Base-by-base conservation (phyloP, 1,284 basidiomycete species). In the Rhodofomes roseus region DNA sequence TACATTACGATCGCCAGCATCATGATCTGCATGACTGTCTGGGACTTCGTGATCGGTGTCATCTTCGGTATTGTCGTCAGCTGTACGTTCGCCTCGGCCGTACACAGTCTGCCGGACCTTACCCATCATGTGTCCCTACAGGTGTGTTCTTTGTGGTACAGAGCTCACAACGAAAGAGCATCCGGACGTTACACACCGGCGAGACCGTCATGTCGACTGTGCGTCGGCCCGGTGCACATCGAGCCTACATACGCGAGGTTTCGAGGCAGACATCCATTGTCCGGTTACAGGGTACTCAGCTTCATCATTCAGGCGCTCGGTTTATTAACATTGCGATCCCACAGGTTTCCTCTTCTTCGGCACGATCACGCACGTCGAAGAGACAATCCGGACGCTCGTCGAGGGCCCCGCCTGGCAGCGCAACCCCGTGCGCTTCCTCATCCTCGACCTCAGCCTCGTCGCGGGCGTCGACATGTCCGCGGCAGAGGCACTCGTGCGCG, bases 141-240 rank as follows among this genome's bases (percentile, higher is more conserved):
- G 92, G 92, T 71, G 84, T 97, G 73, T 98, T 98, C 79, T 98
- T 99, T 70, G 97, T 99, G 23, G 83, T 98, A 2, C 94, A 97
- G 69, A 96, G 92, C 65, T 96, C 94, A 0, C 88, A 89, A 63
- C 74, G 92, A 20, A 76, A 84, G 48, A 93, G 95, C 60, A 95
- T 98, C 60, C 84, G 96, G 18, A 82, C 87, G 0, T 78, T 92
- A 23, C 89, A 92, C 71, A 89, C 85, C 6, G 93, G 93, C 1
- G 85, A 93, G 57, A 84, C 87, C 0, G 86, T 89, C 1, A 87
- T 95, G 73, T 97, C 95, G 7, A 95, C 96, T 1, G 96, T 98
- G 1, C 86, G 96, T 5, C 80, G 96, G 40, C 96, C 96, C 1
- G 87, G 87, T 60, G 83, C 89, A 1, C 96, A 99, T 70, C 83